phyloP scores from a whole-genome alignment of 1,284 basidiomycete species.

The Trametes hirsuta region DNA sequence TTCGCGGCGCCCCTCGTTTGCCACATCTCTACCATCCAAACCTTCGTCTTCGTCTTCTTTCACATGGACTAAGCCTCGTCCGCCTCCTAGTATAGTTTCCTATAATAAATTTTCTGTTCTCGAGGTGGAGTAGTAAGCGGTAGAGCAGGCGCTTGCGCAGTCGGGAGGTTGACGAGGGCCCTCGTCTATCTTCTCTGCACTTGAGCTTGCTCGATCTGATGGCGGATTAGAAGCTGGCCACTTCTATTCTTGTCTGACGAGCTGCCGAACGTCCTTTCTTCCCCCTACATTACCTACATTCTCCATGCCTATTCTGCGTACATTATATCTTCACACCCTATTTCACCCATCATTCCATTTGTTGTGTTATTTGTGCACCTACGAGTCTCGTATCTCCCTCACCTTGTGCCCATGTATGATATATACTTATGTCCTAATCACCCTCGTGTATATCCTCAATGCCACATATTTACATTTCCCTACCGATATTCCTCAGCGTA shows the following conservation, averaged over 20 bases:
- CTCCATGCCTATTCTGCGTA: too few relatives aligned
- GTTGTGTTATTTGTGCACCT: too few relatives aligned
- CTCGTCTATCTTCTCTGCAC: not conserved
- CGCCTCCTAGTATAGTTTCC: not conserved
- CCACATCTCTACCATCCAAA: not conserved
- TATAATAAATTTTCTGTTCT: constrained; percentile 4
- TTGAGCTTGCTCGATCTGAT: constrained; percentile 4
- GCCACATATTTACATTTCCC: not conserved
- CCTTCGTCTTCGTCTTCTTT: not conserved
- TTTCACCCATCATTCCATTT: too few relatives aligned
- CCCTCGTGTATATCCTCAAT: not conserved
- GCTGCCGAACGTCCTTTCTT: too few relatives aligned
- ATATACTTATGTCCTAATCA: not conserved
- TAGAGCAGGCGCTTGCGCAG: not conserved
- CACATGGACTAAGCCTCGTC: not conserved
- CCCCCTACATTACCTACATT: too few relatives aligned
- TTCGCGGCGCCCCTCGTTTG: constrained; percentile 1
- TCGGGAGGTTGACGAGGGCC: constrained; percentile 5
- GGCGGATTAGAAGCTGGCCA: constrained; percentile 4
- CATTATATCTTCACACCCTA: too few relatives aligned
- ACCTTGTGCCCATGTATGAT: not conserved
- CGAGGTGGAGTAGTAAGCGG: constrained; percentile 3
- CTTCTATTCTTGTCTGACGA: constrained; percentile 3
- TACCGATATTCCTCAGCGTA: too few relatives aligned
- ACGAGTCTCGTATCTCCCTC: not conserved